Evolutionary conservation across 83 land plant species (phyloP), one percentile per base, ranked within the genome.

Genomic region (Thuja plicata): DNA sequence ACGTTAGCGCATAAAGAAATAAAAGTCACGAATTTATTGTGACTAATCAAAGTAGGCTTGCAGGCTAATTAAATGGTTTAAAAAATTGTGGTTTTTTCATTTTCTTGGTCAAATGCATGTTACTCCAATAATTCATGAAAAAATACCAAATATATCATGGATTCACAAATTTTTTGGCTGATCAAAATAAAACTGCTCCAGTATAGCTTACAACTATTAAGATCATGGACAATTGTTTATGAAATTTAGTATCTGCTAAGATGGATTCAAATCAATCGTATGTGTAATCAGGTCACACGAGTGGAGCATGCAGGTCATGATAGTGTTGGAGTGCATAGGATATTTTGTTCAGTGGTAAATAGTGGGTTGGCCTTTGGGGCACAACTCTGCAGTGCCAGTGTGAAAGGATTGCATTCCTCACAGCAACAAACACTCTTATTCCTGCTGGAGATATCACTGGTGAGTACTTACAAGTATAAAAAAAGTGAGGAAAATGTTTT

Each of bases 321-420:
- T 84, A 92, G 92, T 34, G 89, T 92, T 35, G 94, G 92, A 8
- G 92, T 96, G 76, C 94, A 97, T 76, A 91, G 90, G 38, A 90
- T 94, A 40, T 94, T 94, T 87, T 70, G 90, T 15, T 66, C 91
- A 8, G 87, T 92, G 27, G 94, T 96, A 6, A 91, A 86, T 85
- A 92, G 91, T 50, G 97, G 95, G 1, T 89, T 93, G 91, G 99
- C 95, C 0, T 96, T 96, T 89, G 97, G 97, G 32, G 99, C 98
- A 34, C 88, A 89, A 92, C 92, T 30, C 81, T 97, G 76, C 95
- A 97, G 87, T 81, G 97, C 24, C 98, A 96, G 83, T 97, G 99
- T 48, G 96, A 97, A 89, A 91, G 99, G 27, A 71, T 96, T 35
- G 98, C 98, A 21, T 95, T 97, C 74, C 92, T 94, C 50, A 91